Evolutionary conservation across 164 flowering plant genomes (phyloP), one percentile per base, ranked within the genome.

Genomic region (Brasenia schreberi): DNA sequence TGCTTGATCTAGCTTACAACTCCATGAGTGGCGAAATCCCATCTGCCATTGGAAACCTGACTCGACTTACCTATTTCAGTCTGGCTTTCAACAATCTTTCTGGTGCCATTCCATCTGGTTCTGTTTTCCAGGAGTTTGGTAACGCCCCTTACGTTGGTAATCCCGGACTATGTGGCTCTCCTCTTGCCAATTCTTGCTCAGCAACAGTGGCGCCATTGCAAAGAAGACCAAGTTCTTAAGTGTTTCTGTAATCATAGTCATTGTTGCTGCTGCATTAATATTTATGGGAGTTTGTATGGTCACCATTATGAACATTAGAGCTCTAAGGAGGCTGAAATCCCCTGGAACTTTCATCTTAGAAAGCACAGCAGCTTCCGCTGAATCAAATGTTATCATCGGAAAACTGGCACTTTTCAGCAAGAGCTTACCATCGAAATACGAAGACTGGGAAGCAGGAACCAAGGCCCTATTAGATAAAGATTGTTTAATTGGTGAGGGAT

Each of bases 361-460:
- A 72, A 85, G 90, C 80, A 85, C 97, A 1, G 90, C 94, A 2
- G 73, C 80, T 7, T 89, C 99, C 23, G 73, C 90, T 4, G 96
- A 91, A 17, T 86, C 98, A 4, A 86, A 76, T 75, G 71, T 89
- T 61, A 87, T 89, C 43, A 86, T 95, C 9, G 99, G 99, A 18
- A 95, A 95, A 78, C 69, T 95, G 70, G 99, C 91, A 68, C 84
- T 95, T 62, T 95, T 95, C 79, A 89, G 94, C 84, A 89, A 89
- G 76, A 87, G 77, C 68, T 74, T 95, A 72, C 97, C 99, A 2
- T 84, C 99, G 0, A 91, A 78, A 74, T 95, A 95, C 66, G 96
- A 89, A 73, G 97, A 95, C 63, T 95, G 97, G 97, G 97, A 92
- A 76, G 83, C 96, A 3, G 99, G 99, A 10, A 90, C 96, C 42